Base-by-base conservation (phyloP, 805 yeast genomes). In the Ogataea allantospora region DNA sequence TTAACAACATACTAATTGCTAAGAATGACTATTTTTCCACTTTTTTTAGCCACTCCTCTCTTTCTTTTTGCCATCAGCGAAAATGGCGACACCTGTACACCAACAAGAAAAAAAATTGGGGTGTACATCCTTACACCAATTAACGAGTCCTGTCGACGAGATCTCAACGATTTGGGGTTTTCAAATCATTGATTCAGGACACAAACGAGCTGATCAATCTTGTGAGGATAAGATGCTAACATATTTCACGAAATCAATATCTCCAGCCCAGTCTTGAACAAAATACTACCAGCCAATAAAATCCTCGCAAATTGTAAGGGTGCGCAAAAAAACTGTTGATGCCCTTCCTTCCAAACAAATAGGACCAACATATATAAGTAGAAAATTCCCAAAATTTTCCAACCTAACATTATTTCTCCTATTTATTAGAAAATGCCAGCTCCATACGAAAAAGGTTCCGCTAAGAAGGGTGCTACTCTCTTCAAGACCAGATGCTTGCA, bases 401-500 rank as follows among this genome's bases (percentile, higher is more conserved):
- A 42, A 29, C 29, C 29, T 13, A 26, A 21, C 29, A 33, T 30
- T 33, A 36, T 36, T 35, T 20, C 11, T 34, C 11, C 17, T 29
- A 40, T 25, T 24, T 16, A 38, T 15, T 27, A 36, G 53, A 23
- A 27, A 48, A 64, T 64, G 68, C 67, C 68, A 55, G 66, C 68
- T 59, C 67, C 67, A 63, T 64, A 47, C 61, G 66, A 63, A 58
- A 53, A 58, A 48, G 68, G 89, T 67, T 77, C 79, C 58, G 87
- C 79, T 52, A 80, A 83, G 75, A 93, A 93, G 76, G 99, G 99
- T 78, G 98, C 98, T 55, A 87, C 87, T 65, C 77, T 93, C 54
- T 93, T 93, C 83, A 93, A 93, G 77, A 93, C 98, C 53, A 88
- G 99, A 83, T 93, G 99, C 73, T 77, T 88, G 57, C 98, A 93